phyloP scores from a whole-genome alignment of 2,329 filamentous ascomycete species.

The Dryadomyces sulphureus region DNA sequence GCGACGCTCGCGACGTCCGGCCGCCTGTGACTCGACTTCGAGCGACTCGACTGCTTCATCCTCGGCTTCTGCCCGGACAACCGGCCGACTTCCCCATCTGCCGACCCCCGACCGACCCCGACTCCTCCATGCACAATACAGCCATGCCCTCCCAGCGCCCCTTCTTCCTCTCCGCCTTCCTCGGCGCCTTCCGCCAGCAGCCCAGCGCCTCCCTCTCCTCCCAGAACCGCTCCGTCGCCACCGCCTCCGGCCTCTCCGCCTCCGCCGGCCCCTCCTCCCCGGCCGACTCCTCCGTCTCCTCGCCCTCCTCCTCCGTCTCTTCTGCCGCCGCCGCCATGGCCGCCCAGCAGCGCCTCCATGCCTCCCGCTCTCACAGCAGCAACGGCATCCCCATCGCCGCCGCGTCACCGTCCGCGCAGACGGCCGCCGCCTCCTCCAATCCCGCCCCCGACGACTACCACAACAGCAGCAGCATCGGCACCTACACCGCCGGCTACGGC shows the following conservation, averaged over 20 bases:
- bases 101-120: too few relatives aligned
- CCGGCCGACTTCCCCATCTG: too few relatives aligned
- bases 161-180: conserved; percentile 41
- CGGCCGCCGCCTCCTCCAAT: not conserved
- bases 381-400: not conserved
- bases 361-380: conserved; percentile 2
- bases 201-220: conserved; percentile 17
- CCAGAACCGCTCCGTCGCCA: conserved; percentile 22
- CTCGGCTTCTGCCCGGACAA: too few relatives aligned
- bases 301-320: conserved; percentile 8
- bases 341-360: conserved; percentile 9
- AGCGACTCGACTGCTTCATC: too few relatives aligned
- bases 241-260: conserved; percentile 8
- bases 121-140: not conserved
- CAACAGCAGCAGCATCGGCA: not conserved
- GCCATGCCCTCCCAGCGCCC: conserved; percentile 38
- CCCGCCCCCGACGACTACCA: not conserved
- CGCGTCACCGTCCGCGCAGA: not conserved
- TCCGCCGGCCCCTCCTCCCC: conserved; percentile 6
- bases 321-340: conserved; percentile 10
- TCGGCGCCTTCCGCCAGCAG: conserved; percentile 39
- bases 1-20: too few relatives aligned
- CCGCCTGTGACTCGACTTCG: too few relatives aligned
- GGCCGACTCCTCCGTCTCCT: conserved; percentile 1
- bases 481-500: conserved; percentile 7